These are phyloP conservation scores for Phylloporus sp. DNA, from an alignment of 768 basidiomycete genomes.

Conservation along the genomic window DNA sequence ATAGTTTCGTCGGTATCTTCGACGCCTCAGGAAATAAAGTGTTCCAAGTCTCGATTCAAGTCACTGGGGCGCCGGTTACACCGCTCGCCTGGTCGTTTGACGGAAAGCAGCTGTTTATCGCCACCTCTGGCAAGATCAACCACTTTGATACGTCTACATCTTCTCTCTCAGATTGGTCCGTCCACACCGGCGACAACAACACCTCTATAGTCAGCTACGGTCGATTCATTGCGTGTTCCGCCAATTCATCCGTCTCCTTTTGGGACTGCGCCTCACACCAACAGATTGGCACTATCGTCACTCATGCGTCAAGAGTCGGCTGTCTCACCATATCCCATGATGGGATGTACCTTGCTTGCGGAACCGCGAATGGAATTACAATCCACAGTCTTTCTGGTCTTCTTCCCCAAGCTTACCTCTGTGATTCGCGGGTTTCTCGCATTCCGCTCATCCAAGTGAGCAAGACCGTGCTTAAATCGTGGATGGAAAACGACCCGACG, in stretches of 20 bases:
- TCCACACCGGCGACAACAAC: not conserved
- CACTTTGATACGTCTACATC: not conserved
- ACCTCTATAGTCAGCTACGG: not conserved
- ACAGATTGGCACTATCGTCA: not conserved
- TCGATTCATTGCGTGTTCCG: not conserved
- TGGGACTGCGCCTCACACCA: conserved; percentile 4
- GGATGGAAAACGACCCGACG: not conserved
- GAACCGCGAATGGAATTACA: not conserved
- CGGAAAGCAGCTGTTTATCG: not conserved
- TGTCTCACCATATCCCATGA: conserved; percentile 6
- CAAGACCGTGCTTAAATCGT: not conserved
- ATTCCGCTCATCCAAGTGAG: not conserved
- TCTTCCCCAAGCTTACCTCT: conserved; percentile 2
- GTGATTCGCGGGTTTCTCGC: not conserved
- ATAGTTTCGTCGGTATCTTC: not conserved
- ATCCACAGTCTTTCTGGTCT: not conserved
- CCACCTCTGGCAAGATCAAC: not conserved
- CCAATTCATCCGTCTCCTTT: conserved; percentile 3
- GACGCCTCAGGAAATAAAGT: conserved; percentile 1
- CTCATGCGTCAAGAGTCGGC: not conserved
- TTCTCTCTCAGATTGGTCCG: not conserved
- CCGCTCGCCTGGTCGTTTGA: conserved; percentile 1
- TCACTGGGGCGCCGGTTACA: not conserved
- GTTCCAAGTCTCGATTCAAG: not conserved
- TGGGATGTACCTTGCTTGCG: conserved; percentile 9